Percentiles rank a stretch among this genome's conserved stretches.
Conservation (phyloP, 1,284 basidiomycete species). For the Pulveroboletus sp. region DNA sequence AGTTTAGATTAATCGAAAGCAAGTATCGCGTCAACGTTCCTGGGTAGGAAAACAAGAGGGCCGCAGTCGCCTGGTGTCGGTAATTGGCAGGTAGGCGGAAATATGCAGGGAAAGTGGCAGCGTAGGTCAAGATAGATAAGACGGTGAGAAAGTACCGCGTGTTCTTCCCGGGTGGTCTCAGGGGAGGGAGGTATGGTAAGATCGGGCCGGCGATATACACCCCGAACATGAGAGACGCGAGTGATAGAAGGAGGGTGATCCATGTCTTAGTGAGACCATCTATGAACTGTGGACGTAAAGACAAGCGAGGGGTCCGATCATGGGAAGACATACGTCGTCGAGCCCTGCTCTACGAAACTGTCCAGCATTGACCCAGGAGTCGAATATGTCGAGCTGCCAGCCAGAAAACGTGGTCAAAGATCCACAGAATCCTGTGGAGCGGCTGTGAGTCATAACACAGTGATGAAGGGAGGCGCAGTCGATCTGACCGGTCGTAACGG, state of each 20-base stretch:
- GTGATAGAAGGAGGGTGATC: slow-evolving; percentile 72
- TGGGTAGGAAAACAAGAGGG: slow-evolving; percentile 88
- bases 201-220: slow-evolving; percentile 46
- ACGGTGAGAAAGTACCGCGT: slow-evolving; percentile 45
- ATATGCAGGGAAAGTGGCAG: slow-evolving; percentile 73
- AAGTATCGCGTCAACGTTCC: slow-evolving; percentile 85
- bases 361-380: slow-evolving; percentile 77
- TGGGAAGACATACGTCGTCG: slow-evolving; percentile 59
- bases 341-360: slow-evolving; percentile 64
- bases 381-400: slow-evolving; percentile 90
- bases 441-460: slow-evolving; percentile 1
- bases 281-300: slow-evolving; percentile 55
- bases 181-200: slow-evolving; percentile 38
- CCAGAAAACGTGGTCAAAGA: slow-evolving; percentile 95
- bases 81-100: slow-evolving; percentile 66
- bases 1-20: slow-evolving; percentile 74
- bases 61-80: slow-evolving; percentile 80
- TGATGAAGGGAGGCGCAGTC: background rate
- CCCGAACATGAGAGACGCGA: slow-evolving; percentile 64
- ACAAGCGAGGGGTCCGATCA: background rate
- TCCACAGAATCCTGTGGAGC: slow-evolving; percentile 82
- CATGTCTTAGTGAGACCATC: slow-evolving; percentile 84
- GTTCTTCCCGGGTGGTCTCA: slow-evolving; percentile 37
- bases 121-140: slow-evolving; percentile 55
- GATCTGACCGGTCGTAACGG: slow-evolving; percentile 75